phyloP scores from a whole-genome alignment of 345 rosid genomes.

The Camelina sativa region DNA sequence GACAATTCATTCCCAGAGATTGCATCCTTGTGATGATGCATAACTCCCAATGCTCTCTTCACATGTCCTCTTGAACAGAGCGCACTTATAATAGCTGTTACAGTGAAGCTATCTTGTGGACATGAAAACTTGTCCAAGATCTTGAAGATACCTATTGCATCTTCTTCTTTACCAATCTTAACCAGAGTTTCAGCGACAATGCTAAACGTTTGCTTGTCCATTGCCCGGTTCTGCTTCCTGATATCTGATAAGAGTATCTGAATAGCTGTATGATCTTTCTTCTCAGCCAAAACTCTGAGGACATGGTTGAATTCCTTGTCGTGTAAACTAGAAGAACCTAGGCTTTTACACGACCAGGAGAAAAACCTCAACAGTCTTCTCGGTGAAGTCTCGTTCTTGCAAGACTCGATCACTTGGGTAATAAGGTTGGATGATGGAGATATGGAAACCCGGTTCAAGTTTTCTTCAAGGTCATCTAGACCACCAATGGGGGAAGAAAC shows the following conservation, averaged over 20 bases:
- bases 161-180: constrained; percentile 74
- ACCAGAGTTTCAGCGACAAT: constrained; percentile 71
- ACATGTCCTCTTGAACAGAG: constrained; percentile 82
- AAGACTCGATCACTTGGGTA: constrained; percentile 53
- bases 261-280: constrained; percentile 71
- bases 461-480: constrained; percentile 77
- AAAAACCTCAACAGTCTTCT: constrained; percentile 79
- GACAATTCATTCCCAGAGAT: constrained; percentile 52
- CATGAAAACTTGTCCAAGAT: constrained; percentile 80
- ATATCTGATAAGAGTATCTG: constrained; percentile 72
- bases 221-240: constrained; percentile 55
- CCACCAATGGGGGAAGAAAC: constrained; percentile 71
- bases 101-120: constrained; percentile 57
- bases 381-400: constrained; percentile 62
- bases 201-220: constrained; percentile 69
- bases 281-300: constrained; percentile 66
- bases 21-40: constrained; percentile 66
- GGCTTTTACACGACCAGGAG: constrained; percentile 66
- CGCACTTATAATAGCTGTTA: constrained; percentile 66
- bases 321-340: constrained; percentile 44
- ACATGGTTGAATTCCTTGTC: constrained; percentile 72
- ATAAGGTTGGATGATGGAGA: constrained; percentile 55
- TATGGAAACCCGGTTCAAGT: constrained; percentile 48
- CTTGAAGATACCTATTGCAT: constrained; percentile 87
- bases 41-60: constrained; percentile 78